A percentile compares a stretch with the other conserved stretches of the same genome.
Evolutionary conservation across 2,329 filamentous ascomycete species (phyloP).

Genomic region (Hirsutella minnesotensis): DNA sequence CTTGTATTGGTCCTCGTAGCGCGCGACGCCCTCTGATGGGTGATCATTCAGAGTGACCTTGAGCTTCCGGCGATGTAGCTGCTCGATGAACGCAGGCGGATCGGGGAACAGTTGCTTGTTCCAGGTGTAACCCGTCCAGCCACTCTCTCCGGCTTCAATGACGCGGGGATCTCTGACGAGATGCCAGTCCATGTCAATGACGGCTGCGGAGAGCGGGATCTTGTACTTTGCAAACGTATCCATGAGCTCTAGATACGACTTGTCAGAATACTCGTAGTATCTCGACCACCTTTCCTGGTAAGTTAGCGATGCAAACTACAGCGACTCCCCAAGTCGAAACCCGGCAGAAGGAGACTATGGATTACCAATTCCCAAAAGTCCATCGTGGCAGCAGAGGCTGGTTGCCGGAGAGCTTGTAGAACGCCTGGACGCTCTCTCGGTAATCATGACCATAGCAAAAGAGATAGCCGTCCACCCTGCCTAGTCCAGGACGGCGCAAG

Average conservation of each 20-base stretch:
- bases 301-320: too few relatives aligned
- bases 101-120: slow-evolving; percentile 35
- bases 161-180: slow-evolving; percentile 34
- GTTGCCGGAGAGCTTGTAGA: slow-evolving; percentile 42
- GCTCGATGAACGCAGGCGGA: slow-evolving; percentile 35
- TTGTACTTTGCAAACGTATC: slow-evolving; percentile 37
- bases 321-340: too few relatives aligned
- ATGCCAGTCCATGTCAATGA: slow-evolving; percentile 59
- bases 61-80: slow-evolving; percentile 38
- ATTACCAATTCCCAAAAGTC: slow-evolving; percentile 51
- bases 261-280: slow-evolving; percentile 31
- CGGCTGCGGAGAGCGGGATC: slow-evolving; percentile 46
- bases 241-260: slow-evolving; percentile 46
- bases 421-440: slow-evolving; percentile 37
- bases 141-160: slow-evolving; percentile 40
- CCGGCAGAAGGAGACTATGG: too few relatives aligned
- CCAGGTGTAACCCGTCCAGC: slow-evolving; percentile 11
- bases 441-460: slow-evolving; percentile 49
- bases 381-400: slow-evolving; percentile 45
- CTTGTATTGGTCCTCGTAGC: slow-evolving; percentile 43
- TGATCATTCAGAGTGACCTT: slow-evolving; percentile 50
- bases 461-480: slow-evolving; percentile 44
- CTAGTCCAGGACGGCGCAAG: slow-evolving; percentile 25
- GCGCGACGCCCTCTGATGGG: slow-evolving; percentile 45
- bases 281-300: neutral